Evolutionary conservation across 1,284 basidiomycete species (phyloP).

Genomic region (Pholiota adiposa): DNA sequence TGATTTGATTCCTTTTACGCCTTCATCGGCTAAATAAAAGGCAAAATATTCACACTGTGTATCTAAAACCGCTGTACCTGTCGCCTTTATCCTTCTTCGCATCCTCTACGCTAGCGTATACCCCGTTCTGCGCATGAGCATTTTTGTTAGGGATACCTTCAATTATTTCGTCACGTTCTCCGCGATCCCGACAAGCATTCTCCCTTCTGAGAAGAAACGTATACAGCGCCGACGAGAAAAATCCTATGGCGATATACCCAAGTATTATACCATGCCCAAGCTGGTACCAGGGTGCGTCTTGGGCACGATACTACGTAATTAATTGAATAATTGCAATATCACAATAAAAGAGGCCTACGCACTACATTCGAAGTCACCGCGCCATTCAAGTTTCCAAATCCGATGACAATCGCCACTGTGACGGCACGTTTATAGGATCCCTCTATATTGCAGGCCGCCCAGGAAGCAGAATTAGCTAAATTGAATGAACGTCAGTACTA

Average conservation of each 20-base stretch:
- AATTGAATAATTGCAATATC: not conserved
- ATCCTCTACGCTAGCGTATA: conserved; percentile 49
- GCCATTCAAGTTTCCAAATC: conserved; percentile 69
- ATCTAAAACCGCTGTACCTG: conserved; percentile 61
- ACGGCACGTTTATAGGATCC: conserved; percentile 80
- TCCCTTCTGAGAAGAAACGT: conserved; percentile 55
- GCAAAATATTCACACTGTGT: conserved; percentile 29
- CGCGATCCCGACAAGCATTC: conserved; percentile 63
- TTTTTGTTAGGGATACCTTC: conserved; percentile 34
- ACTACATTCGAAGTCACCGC: conserved; percentile 72
- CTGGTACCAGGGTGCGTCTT: conserved; percentile 36
- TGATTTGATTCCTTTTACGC: no score
- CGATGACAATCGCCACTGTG: conserved; percentile 68
- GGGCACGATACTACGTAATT: conserved; percentile 57
- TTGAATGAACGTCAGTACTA: conserved; percentile 55
- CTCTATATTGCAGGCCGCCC: conserved; percentile 74
- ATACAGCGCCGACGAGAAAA: conserved; percentile 52
- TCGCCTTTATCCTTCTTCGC: conserved; percentile 62
- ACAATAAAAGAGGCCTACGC: conserved; percentile 30
- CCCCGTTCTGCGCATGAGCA: conserved; percentile 42
- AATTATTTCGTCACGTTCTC: conserved; percentile 72
- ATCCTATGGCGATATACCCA: conserved; percentile 70
- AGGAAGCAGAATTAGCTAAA: conserved; percentile 60
- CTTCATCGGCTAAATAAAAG: no score
- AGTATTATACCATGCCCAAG: conserved; percentile 47